Conservation (phyloP, 163 green algal genomes). For the Scenedesmus sp. region DNA sequence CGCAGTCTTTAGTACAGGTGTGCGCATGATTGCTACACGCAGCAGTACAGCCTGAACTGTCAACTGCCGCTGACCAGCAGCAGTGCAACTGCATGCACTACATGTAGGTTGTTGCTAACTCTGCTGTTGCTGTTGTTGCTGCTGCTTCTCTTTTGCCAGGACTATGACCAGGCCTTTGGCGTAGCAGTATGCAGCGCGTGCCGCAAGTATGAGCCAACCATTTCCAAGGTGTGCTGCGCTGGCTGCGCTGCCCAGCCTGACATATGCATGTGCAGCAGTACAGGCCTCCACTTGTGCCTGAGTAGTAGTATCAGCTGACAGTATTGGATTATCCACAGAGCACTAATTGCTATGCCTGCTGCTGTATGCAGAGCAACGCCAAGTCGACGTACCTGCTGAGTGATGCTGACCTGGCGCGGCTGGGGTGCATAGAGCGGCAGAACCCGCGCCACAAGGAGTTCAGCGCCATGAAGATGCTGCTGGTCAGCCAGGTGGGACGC, state of each 20-base stretch:
- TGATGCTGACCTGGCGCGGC: conserved; percentile 47
- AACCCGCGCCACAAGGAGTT: conserved; percentile 57
- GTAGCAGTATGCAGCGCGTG: conserved; percentile 48
- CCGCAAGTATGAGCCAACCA: conserved; percentile 37
- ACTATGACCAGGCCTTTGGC: conserved; percentile 40
- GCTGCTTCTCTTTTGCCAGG: background rate
- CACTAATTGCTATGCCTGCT: background rate
- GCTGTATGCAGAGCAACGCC: conserved; percentile 23
- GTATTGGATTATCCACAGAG: background rate
- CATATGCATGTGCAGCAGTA: background rate
- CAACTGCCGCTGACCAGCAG: background rate
- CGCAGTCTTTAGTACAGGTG: background rate
- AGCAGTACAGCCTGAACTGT: background rate
- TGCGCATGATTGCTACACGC: background rate
- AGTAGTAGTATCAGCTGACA: background rate
- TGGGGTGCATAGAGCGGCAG: conserved; percentile 41
- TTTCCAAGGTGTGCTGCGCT: conserved; percentile 42
- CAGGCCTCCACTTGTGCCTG: background rate
- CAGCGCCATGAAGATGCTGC: conserved; percentile 52
- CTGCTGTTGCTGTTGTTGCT: conserved; percentile 10
- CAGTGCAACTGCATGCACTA: background rate
- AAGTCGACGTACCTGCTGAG: conserved; percentile 47
- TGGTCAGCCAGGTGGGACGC: conserved; percentile 40
- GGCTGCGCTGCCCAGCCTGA: background rate
- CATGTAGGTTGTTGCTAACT: background rate